phyloP scores from a whole-genome alignment of 2,329 filamentous ascomycete species.

The Aureobasidium melanogenum region DNA sequence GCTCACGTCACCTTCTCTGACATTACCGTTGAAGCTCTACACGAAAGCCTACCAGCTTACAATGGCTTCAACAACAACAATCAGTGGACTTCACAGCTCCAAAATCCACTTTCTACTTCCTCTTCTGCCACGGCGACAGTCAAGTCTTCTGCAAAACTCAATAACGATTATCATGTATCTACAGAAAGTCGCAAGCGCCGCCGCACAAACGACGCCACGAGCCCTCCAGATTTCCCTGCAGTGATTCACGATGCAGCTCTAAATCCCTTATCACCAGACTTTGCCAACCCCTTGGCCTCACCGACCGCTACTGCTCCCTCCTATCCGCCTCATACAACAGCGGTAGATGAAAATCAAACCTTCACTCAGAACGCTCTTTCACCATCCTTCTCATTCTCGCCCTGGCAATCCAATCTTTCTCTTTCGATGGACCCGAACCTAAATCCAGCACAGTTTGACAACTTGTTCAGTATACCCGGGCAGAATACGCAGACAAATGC shows the following conservation, averaged over 20 bases:
- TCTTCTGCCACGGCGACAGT: background rate
- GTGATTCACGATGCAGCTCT: slow-evolving; percentile 9
- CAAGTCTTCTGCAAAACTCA: background rate
- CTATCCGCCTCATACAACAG: background rate
- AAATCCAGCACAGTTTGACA: slow-evolving; percentile 15
- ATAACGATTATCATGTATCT: background rate
- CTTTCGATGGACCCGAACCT: slow-evolving; percentile 4
- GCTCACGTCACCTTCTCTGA: slow-evolving; percentile 66
- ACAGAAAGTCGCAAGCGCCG: slow-evolving; percentile 5
- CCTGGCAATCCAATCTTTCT: slow-evolving; percentile 15
- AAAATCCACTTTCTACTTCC: background rate
- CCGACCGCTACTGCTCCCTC: background rate
- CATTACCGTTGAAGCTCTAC: slow-evolving; percentile 50
- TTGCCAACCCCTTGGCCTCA: background rate
- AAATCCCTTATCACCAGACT: slow-evolving; percentile 1
- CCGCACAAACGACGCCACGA: slow-evolving; percentile 6
- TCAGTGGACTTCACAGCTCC: slow-evolving; percentile 2
- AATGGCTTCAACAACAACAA: slow-evolving; percentile 7
- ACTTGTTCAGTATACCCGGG: slow-evolving; percentile 16
- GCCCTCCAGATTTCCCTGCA: slow-evolving; percentile 2
- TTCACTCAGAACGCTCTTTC: slow-evolving; percentile 30
- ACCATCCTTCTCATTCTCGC: slow-evolving; percentile 30
- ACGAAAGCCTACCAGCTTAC: slow-evolving; percentile 22
- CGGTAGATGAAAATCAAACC: slow-evolving; percentile 14
- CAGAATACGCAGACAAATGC: background rate